Evolutionary conservation across 345 rosid genomes (phyloP).

Genomic region (Eucalyptus tenuipes): DNA sequence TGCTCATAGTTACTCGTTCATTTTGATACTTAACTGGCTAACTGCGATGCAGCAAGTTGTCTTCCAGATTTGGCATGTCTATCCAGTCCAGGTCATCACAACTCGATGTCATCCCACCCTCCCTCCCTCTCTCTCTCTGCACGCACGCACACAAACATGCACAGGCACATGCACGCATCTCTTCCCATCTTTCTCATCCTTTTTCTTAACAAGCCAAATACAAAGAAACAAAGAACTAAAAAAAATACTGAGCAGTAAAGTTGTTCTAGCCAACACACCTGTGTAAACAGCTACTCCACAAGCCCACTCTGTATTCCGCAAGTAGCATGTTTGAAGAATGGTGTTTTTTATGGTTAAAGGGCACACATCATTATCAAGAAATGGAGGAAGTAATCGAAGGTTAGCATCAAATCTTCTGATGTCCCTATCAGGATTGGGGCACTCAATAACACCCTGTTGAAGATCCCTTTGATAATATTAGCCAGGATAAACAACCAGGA

Average conservation of each 20-base stretch:
- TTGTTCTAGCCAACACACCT: constrained; percentile 11
- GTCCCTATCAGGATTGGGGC: constrained; percentile 93
- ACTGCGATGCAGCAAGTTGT: neutral
- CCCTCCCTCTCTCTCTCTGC: neutral
- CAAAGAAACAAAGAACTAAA: neutral
- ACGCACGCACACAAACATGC: neutral
- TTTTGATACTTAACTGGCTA: neutral
- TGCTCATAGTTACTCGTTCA: neutral
- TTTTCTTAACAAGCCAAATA: neutral
- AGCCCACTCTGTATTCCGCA: constrained; percentile 97
- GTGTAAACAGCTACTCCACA: constrained; percentile 98
- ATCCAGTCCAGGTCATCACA: neutral
- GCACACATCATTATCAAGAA: constrained; percentile 88
- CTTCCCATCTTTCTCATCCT: neutral
- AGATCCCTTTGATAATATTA: neutral
- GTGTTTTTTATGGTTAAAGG: constrained; percentile 92
- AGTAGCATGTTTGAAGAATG: constrained; percentile 92
- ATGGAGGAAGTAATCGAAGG: constrained; percentile 90
- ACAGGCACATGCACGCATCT: neutral
- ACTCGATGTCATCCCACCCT: neutral
- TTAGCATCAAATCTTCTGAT: constrained; percentile 97
- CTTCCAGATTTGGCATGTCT: neutral
- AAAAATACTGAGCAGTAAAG: neutral
- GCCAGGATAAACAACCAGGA: neutral
- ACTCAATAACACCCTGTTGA: constrained; percentile 90